A percentile compares a stretch with the other conserved stretches of the same genome.
Conservation (phyloP, 208 protist species). For the Acanthamoeba triangularis region DNA sequence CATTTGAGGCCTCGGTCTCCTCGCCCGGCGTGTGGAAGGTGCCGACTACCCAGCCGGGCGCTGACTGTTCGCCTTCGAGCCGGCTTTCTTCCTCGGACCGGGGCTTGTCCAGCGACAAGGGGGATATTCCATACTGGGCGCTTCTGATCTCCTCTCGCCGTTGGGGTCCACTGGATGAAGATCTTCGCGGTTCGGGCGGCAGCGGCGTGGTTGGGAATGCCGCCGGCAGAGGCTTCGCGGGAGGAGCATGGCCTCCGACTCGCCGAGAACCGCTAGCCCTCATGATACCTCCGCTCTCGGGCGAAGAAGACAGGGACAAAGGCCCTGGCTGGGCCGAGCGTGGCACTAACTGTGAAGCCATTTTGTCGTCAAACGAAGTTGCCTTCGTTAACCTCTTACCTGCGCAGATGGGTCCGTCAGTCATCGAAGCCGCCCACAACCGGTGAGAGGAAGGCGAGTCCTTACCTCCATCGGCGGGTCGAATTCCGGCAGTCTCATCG, state of each 20-base stretch:
- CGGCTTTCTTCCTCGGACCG: neutral
- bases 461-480: neutral
- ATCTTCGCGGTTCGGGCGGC: neutral
- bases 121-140: neutral
- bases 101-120: neutral
- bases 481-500: slow-evolving; percentile 47
- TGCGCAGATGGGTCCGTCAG: neutral
- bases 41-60: neutral
- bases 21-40: neutral
- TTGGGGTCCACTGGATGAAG: neutral
- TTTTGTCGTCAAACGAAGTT: slow-evolving; percentile 23
- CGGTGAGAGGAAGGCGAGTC: neutral
- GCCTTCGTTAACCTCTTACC: neutral
- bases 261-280: neutral
- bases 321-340: neutral
- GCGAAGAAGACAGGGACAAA: neutral
- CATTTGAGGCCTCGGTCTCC: neutral
- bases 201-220: neutral
- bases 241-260: neutral
- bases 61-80: neutral
- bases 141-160: neutral
- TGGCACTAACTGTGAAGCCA: neutral
- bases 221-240: neutral
- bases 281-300: neutral
- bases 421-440: neutral